Evolutionary conservation across 768 basidiomycete species (phyloP), one percentile per base, ranked within the genome.

Genomic region (Astraeus odoratus): DNA sequence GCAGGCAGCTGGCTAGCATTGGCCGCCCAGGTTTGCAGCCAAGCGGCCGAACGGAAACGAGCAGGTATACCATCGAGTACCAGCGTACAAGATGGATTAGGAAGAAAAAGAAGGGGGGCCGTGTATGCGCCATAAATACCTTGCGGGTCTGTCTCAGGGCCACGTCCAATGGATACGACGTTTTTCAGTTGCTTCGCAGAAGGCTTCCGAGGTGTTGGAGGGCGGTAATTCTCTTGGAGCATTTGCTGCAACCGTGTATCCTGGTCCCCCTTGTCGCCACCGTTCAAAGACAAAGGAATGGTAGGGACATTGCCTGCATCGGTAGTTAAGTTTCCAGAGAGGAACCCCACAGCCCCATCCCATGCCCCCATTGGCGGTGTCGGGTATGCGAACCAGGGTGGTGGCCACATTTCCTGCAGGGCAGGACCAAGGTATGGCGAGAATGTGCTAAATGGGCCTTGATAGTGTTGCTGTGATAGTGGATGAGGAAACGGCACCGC

Each of bases 31-130:
- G 50, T 54, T 31, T 64, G 63, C 26, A 74, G 59, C 51, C 67
- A 78, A 19, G 67, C 65, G 4, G 51, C 52, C 4, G 62, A 68
- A 36, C 77, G 72, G 51, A 70, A 65, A 3, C 66, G 55, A 48
- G 75, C 76, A 1, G 78, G 78, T 5, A 81, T 60, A 42, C 72
- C 70, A 50, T 80, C 77, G 61, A 81, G 70, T 20, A 81, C 74
- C 23, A 81, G 59, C 1, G 78, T 76, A 12, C 74, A 67, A 2
- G 71, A 62, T 5, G 72, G 72, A 50, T 73, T 71, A 33, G 77
- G 76, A 30, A 25, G 49, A 16, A 47, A 46, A 34, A 31, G 42
- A 54, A 44, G 34, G 51, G 54, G 47, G 34, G 64, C 57, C 22
- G 61, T 56, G 55, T 75, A 78, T 3, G 65, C 60, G n/a, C 75